A percentile compares a stretch with the other conserved stretches of the same genome.
These are phyloP conservation scores for Plasmopara viticola DNA, from an alignment of 352 stramenopile genomes.

Conservation along the genomic window DNA sequence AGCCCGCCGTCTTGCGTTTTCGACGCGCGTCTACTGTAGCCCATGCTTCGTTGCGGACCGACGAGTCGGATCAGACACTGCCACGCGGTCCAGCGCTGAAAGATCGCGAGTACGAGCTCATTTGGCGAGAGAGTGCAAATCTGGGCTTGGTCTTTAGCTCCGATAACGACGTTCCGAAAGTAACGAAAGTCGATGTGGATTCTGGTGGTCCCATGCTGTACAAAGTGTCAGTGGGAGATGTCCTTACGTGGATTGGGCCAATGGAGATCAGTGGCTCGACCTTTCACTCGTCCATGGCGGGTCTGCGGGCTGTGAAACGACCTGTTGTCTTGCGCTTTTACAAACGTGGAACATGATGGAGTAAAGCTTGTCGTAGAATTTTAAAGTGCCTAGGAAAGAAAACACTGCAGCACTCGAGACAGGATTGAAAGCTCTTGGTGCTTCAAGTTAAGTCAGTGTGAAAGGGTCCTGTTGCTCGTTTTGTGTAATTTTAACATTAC, in stretches of 20 bases:
- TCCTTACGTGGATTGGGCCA: conserved; percentile 69
- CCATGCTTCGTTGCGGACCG: conserved; percentile 23
- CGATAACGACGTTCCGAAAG: conserved; percentile 63
- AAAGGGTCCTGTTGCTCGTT: too few species aligned
- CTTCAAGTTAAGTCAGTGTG: conserved; percentile 18
- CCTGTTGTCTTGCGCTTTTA: conserved; percentile 78
- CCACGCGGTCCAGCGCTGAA: conserved; percentile 51
- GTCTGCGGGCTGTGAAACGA: conserved; percentile 70
- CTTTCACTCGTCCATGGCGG: conserved; percentile 84
- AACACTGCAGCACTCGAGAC: conserved; percentile 18
- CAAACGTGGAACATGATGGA: conserved; percentile 32
- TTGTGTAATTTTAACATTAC: too few species aligned
- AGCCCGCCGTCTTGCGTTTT: conserved; percentile 64
- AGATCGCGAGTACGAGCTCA: conserved; percentile 73
- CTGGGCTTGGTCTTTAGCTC: conserved; percentile 82
- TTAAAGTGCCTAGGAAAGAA: conserved; percentile 16
- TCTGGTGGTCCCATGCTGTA: conserved; percentile 64
- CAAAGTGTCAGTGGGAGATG: conserved; percentile 66
- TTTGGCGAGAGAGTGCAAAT: conserved; percentile 81
- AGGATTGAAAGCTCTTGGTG: conserved; percentile 33
- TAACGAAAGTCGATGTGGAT: conserved; percentile 80
- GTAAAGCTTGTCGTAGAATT: neutral
- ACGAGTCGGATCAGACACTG: conserved; percentile 44
- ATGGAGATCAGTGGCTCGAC: conserved; percentile 72
- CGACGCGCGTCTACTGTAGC: conserved; percentile 35